These are phyloP conservation scores for Phlegmacium glaucopus DNA, from an alignment of 768 basidiomycete species.

Conservation along the genomic window DNA sequence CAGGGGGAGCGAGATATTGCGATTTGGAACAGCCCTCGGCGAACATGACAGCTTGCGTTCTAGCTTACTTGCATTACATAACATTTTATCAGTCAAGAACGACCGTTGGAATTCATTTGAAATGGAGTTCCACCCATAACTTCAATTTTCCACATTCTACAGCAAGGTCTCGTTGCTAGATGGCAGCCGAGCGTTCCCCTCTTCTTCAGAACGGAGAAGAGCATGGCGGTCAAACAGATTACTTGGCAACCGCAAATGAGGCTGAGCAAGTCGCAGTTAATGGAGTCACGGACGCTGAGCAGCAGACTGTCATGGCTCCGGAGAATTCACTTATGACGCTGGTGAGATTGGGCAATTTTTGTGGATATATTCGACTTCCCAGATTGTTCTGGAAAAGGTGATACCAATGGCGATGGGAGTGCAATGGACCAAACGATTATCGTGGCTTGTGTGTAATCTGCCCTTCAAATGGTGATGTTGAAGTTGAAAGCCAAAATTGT, in stretches of 20 bases:
- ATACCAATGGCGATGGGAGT: slow-evolving; percentile 45
- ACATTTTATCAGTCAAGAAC: no score
- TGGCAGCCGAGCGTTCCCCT: slow-evolving; percentile 34
- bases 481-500: not conserved
- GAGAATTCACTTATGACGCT: slow-evolving; percentile 21
- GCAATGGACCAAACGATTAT: slow-evolving; percentile 52
- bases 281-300: slow-evolving; percentile 3
- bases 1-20: no score
- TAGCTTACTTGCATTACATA: no score
- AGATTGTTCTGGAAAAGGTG: slow-evolving; percentile 23
- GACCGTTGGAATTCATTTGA: no score
- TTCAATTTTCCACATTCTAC: no score
- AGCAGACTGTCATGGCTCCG: slow-evolving; percentile 6
- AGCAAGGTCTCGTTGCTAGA: slow-evolving; percentile 3
- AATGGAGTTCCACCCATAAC: no score
- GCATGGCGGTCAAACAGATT: slow-evolving; percentile 1
- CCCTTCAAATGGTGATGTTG: not conserved
- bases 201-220: slow-evolving; percentile 18
- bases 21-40: no score
- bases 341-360: slow-evolving; percentile 7
- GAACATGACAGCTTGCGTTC: no score
- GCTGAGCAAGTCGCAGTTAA: not conserved
- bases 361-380: not conserved
- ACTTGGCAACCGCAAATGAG: slow-evolving; percentile 1
- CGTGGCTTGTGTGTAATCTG: slow-evolving; percentile 34